Base-by-base conservation (phyloP, 1,284 basidiomycete species). In the Rhizopogon hawkerae region DNA sequence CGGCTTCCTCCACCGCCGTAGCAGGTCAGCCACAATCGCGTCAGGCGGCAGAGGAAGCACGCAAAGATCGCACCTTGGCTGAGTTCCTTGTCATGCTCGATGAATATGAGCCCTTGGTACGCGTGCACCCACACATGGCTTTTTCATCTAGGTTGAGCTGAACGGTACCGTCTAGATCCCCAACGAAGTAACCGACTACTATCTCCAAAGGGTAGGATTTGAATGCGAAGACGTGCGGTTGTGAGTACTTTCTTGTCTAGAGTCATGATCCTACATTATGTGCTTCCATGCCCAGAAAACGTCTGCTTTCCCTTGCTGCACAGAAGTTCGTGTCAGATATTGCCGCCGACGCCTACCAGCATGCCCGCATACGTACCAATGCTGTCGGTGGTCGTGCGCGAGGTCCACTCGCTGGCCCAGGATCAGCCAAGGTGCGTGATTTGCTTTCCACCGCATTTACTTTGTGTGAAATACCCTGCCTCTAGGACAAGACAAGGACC, bases 271-370 rank as follows among this genome's bases (percentile, higher is more conserved):
- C 38, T 41, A 8, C 53, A 50, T 34, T 36, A 38, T 11, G 39
- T 37, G 35, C 33, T 37, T 53, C 45, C 29, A 43, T 48, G 49
- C 49, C 10, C 64, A 95, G 92, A 54, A 97, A 96, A 71, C 85
- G 95, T 4, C 79, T 99, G 6, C 74, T 99, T 21, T 94, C 94
- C 0, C 78, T 98, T 26, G 94, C 96, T 1, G 92, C 95, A 0
- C 96, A 99, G 65, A 98, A 98, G 65, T 98, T 99, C 64, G 86
- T 98, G 37, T 89, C 92, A 9, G 96, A 98, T 66, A 95, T 99
- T 55, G 90, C 95, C 2, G 83, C 90, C 7, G 96, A 99, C 66
- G 93, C 96, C 11, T 98, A 92, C 68, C 93, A 98, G 63, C 96
- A 98, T 66, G 95, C 96, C 3, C 87, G 95, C 23, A 91, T 98